phyloP scores from a whole-genome alignment of 2,329 filamentous ascomycete species.

The Macrophomina phaseolina region DNA sequence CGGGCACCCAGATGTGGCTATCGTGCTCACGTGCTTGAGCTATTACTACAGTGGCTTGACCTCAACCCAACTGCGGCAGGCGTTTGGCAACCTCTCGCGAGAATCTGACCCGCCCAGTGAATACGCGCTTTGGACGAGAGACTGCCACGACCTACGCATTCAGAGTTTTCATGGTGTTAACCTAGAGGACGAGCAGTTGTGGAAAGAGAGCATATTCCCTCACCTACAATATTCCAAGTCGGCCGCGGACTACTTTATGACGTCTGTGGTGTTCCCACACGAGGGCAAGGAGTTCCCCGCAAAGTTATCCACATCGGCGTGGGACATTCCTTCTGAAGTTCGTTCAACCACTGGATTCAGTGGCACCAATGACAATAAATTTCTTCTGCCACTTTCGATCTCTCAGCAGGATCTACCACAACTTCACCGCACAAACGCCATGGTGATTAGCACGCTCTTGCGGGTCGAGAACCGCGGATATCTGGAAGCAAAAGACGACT shows the following conservation, averaged over 20 bases:
- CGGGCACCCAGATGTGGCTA: constrained; percentile 70
- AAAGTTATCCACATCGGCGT: constrained; percentile 70
- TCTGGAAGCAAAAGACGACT: constrained; percentile 45
- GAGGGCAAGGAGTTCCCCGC: constrained; percentile 67
- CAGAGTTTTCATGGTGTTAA: constrained; percentile 36
- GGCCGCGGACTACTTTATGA: constrained; percentile 68
- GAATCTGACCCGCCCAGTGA: constrained; percentile 60
- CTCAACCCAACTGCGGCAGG: constrained; percentile 55
- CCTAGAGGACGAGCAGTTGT: constrained; percentile 57
- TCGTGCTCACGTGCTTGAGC: constrained; percentile 67
- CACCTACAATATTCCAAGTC: constrained; percentile 58
- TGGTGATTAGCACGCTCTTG: constrained; percentile 66
- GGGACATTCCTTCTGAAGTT: constrained; percentile 61
- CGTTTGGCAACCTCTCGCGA: constrained; percentile 55
- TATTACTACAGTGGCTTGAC: constrained; percentile 70
- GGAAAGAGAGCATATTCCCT: constrained; percentile 58
- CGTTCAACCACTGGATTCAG: constrained; percentile 67
- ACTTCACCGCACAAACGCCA: constrained; percentile 70
- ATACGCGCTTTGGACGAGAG: constrained; percentile 57
- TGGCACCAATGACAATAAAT: constrained; percentile 69
- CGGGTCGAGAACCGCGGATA: constrained; percentile 55
- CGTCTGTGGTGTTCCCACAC: constrained; percentile 63
- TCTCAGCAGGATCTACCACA: constrained; percentile 60
- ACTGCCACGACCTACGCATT: constrained; percentile 47
- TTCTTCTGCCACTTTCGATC: constrained; percentile 63